These are phyloP conservation scores for Paramarasmius palmivorus DNA, from an alignment of 1,284 basidiomycete species.

Conservation along the genomic window DNA sequence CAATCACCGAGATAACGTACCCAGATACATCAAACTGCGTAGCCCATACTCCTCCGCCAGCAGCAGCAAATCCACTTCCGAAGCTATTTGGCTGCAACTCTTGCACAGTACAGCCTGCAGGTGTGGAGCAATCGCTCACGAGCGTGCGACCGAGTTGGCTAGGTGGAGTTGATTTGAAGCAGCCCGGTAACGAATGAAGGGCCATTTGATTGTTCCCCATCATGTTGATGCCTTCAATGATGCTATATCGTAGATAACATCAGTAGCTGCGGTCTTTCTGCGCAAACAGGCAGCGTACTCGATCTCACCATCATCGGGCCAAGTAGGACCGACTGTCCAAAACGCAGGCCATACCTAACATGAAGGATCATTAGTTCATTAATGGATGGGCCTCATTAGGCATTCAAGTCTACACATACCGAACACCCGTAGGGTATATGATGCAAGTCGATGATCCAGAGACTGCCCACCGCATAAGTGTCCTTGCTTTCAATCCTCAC, in stretches of 20 bases:
- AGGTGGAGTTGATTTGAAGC: conserved; percentile 26
- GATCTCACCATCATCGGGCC: conserved; percentile 60
- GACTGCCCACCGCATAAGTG: conserved; percentile 50
- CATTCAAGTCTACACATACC: conserved; percentile 24
- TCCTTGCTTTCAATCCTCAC: conserved; percentile 51
- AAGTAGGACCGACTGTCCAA: conserved; percentile 54
- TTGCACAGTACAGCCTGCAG: conserved; percentile 54
- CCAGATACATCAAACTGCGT: conserved; percentile 59
- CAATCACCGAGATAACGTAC: conserved; percentile 31
- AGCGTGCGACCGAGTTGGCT: conserved; percentile 38
- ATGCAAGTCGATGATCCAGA: conserved; percentile 61
- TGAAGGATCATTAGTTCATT: background rate
- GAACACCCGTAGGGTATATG: conserved; percentile 63
- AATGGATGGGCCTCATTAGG: background rate
- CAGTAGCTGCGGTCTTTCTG: background rate
- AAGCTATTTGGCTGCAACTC: conserved; percentile 54
- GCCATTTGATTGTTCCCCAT: conserved; percentile 46
- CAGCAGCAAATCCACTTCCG: conserved; percentile 50
- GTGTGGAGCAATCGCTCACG: conserved; percentile 39
- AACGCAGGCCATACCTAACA: conserved; percentile 52
- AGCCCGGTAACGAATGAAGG: conserved; percentile 43
- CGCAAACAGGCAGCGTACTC: conserved; percentile 31
- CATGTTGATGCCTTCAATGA: conserved; percentile 49
- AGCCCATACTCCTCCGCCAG: conserved; percentile 67
- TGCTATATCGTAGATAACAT: conserved; percentile 24